Evolutionary conservation across 2,329 filamentous ascomycete genomes (phyloP).

Genomic region (Trichophyton rubrum): DNA sequence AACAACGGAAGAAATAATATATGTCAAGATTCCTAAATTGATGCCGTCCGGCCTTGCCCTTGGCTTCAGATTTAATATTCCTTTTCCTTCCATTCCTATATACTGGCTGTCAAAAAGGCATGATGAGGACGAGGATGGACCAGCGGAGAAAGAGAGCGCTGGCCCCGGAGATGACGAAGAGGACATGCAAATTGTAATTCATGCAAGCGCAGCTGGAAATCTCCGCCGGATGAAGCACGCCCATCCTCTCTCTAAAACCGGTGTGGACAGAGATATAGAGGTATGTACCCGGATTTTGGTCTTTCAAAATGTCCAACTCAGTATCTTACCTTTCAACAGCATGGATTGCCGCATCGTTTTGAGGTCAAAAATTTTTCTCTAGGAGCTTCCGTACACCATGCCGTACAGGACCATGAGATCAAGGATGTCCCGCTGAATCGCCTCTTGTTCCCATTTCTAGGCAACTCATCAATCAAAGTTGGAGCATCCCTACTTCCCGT

Average conservation of each 20-base stretch:
- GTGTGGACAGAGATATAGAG: conserved; percentile 16
- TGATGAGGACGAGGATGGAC: conserved; percentile 14
- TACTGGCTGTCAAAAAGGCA: conserved; percentile 9
- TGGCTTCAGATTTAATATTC: conserved; percentile 25
- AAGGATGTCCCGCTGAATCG: conserved; percentile 15
- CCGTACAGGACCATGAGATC: conserved; percentile 19
- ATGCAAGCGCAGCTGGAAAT: conserved; percentile 23
- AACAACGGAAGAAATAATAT: conserved; percentile 19
- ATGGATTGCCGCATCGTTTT: conserved; percentile 21
- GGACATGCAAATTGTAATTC: conserved; percentile 21
- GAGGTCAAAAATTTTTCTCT: conserved; percentile 21
- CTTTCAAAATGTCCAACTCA: background rate
- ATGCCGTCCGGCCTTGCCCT: conserved; percentile 18
- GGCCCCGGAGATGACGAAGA: conserved; percentile 10
- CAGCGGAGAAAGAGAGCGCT: conserved; percentile 5
- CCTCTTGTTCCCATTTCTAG: conserved; percentile 21
- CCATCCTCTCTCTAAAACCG: conserved; percentile 19
- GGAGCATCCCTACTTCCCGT: conserved; percentile 23
- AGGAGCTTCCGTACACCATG: conserved; percentile 22
- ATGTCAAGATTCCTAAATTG: conserved; percentile 19
- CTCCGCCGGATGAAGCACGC: conserved; percentile 18
- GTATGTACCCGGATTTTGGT: conserved; percentile 15
- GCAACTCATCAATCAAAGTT: conserved; percentile 20
- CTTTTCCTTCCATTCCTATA: conserved; percentile 19
- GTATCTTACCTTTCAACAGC: conserved; percentile 17